Base-by-base conservation (phyloP, 2,329 filamentous ascomycete genomes). In the Aaosphaeria arxii region DNA sequence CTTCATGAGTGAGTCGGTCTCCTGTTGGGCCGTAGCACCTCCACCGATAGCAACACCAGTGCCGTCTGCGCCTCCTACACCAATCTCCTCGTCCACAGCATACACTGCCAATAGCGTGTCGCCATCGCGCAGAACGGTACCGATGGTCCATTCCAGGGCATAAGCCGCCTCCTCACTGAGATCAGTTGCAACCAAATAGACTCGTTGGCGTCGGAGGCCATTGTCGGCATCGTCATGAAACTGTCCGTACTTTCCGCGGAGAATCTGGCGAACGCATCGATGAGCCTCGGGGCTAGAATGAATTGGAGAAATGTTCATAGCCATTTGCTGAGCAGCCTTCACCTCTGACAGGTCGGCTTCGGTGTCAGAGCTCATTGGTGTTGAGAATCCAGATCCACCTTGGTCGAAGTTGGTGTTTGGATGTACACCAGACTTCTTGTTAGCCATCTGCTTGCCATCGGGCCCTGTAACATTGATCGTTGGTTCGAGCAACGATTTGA, bases 111-210 rank as follows among this genome's bases (percentile, higher is more conserved):
- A 85, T 33, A 99, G 78, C 0, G 92, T 97, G 66, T 99, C 94
- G 6, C 94, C 94, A 59, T 97, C 91, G 43, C 94, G 83, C 30
- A 99, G 77, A 5, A 97, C 91, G 0, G 92, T 97, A 6, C 94
- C 94, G 47, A 99, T 91, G 0, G 92, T 94, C 94, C 94, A 99
- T 69, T 99, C 94, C 31, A 99, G 78, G 1, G 94, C 94, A 68
- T 97, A 95, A 5, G 89, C 89, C 4, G 92, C 91, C 73, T 99
- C 94, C 35, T 94, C 89, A 58, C 91, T 96, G 4, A 97, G 75
- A 70, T 99, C 94, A 0, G 90, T 96, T 3, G 94, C 92, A n/a
- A 96, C 91, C 11, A 99, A 76, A 66, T 97, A 99, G 61, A 94
- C 95, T 45, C 94, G 83, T 51, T 92, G 82, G 45, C 88, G 83